Conservation (phyloP, 306 rosid species). For the Prunus padus region DNA sequence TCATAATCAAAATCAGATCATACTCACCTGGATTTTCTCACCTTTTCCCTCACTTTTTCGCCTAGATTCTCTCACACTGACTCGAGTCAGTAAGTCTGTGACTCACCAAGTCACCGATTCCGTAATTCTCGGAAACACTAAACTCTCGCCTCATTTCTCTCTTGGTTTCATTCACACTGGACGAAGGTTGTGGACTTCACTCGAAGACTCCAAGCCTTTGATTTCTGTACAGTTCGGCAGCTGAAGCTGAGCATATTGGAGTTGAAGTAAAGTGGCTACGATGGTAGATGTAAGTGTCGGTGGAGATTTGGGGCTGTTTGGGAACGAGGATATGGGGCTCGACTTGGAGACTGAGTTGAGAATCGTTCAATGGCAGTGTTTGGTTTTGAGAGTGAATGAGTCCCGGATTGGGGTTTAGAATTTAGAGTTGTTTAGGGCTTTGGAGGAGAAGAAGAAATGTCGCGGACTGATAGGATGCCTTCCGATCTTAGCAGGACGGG, state of each 20-base stretch:
- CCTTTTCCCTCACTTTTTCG: conserved; percentile 54
- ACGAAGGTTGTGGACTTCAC: background rate
- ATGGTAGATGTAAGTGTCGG: conserved; percentile 57
- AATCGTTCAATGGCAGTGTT: conserved; percentile 69
- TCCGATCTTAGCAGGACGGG: conserved; percentile 93
- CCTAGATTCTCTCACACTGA: conserved; percentile 38
- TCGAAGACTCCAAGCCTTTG: conserved; percentile 27
- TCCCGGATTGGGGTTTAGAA: conserved; percentile 44
- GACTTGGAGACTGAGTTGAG: conserved; percentile 39
- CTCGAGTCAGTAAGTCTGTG: conserved; percentile 35
- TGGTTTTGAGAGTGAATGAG: conserved; percentile 57
- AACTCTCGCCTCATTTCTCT: conserved; percentile 22
- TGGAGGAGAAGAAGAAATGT: conserved; percentile 34
- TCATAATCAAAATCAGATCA: conserved; percentile 59
- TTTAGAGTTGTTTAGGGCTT: conserved; percentile 39
- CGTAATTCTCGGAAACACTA: conserved; percentile 45
- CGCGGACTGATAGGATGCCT: conserved; percentile 72
- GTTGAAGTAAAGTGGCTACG: conserved; percentile 25
- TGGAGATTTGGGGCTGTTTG: conserved; percentile 41
- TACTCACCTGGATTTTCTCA: conserved; percentile 52
- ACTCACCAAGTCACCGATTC: conserved; percentile 33
- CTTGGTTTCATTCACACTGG: conserved; percentile 7
- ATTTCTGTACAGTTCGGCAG: conserved; percentile 26
- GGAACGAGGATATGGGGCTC: conserved; percentile 34
- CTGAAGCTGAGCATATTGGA: conserved; percentile 32